Conservation (phyloP, 768 basidiomycete genomes). For the Agaricus bisporus region DNA sequence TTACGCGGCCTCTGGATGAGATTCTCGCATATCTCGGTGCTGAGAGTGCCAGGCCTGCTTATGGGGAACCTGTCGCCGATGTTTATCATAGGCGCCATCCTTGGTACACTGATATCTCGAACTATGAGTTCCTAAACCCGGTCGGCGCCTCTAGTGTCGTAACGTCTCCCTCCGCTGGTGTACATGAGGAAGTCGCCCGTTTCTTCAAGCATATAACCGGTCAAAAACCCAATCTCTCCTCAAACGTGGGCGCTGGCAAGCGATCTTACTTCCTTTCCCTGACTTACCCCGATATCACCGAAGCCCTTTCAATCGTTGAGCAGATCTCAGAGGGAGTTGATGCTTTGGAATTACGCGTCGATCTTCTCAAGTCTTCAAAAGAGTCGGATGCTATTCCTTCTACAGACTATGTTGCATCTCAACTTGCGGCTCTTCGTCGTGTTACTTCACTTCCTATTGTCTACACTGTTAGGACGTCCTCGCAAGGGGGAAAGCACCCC, state of each 20-base stretch:
- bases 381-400: conserved; percentile 56
- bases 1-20: conserved; percentile 75
- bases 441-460: conserved; percentile 80
- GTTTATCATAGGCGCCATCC: conserved; percentile 81
- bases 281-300: conserved; percentile 83
- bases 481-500: conserved; percentile 91
- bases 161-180: conserved; percentile 24
- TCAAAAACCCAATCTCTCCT: conserved; percentile 53
- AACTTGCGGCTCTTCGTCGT: conserved; percentile 74
- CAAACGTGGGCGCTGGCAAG: conserved; percentile 42
- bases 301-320: conserved; percentile 61
- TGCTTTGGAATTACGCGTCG: conserved; percentile 91
- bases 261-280: conserved; percentile 92
- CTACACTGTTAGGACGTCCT: conserved; percentile 82
- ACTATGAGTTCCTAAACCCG: conserved; percentile 78
- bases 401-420: conserved; percentile 66
- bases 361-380: conserved; percentile 60
- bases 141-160: conserved; percentile 30
- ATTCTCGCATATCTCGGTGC: conserved; percentile 74
- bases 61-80: conserved; percentile 79
- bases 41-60: conserved; percentile 79
- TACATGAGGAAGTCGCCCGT: conserved; percentile 59
- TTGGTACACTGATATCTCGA: conserved; percentile 81
- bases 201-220: conserved; percentile 92
- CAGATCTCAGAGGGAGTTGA: conserved; percentile 80